These are phyloP conservation scores for Coemansia asiatica DNA, from an alignment of 192 early-diverging fungal genomes.

Conservation along the genomic window DNA sequence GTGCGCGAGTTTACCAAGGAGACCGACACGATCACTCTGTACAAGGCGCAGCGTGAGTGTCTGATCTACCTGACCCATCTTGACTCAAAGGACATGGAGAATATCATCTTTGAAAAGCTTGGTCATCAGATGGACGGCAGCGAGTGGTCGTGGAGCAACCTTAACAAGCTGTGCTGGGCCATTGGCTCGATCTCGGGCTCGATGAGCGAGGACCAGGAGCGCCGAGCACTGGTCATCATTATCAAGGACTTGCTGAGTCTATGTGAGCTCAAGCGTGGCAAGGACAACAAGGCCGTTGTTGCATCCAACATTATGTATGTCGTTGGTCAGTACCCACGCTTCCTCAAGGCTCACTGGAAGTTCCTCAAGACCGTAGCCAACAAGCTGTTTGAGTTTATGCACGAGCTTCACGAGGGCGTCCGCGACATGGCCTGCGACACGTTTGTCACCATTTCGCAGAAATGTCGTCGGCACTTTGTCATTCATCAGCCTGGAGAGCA, in stretches of 20 bases:
- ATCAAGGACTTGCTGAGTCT: constrained; percentile 97
- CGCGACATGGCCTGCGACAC: constrained; percentile 99
- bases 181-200: constrained; percentile 98
- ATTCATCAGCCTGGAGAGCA: constrained; percentile 86
- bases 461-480: constrained; percentile 96
- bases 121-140: constrained; percentile 90
- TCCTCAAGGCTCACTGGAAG: constrained; percentile 99
- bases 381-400: constrained; percentile 99
- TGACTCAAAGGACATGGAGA: constrained; percentile 90
- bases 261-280: constrained; percentile 96
- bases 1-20: constrained; percentile 97
- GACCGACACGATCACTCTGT: constrained; percentile 95
- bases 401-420: constrained; percentile 98
- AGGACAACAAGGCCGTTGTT: constrained; percentile 99
- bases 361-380: constrained; percentile 99
- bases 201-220: constrained; percentile 96
- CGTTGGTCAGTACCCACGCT: constrained; percentile 99
- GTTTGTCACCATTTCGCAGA: constrained; percentile 98
- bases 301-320: constrained; percentile 99
- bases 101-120: constrained; percentile 95
- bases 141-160: constrained; percentile 97
- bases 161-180: constrained; percentile 99
- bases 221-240: constrained; percentile 94
- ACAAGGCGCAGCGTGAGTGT: constrained; percentile 97
- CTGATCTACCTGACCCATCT: constrained; percentile 97